Evolutionary conservation across 2,329 filamentous ascomycete genomes (phyloP).

Genomic region (Penicillium sp.): DNA sequence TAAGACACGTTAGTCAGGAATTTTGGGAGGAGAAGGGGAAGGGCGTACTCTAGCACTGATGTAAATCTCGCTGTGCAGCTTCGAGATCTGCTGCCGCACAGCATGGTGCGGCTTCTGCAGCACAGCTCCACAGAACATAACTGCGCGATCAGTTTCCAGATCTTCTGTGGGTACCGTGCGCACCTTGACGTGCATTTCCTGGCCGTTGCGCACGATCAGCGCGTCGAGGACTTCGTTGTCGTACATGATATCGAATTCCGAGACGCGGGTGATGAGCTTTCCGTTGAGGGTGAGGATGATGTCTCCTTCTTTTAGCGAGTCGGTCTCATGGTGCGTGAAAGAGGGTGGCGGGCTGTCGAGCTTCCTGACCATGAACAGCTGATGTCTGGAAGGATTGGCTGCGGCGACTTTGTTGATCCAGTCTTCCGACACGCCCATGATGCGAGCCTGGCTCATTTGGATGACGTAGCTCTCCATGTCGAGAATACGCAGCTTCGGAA

Average conservation of each 20-base stretch:
- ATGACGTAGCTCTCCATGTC: slow-evolving; percentile 93
- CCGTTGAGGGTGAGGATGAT: slow-evolving; percentile 87
- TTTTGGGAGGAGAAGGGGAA: not conserved
- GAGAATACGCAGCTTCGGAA: slow-evolving; percentile 80
- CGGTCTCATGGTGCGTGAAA: slow-evolving; percentile 39
- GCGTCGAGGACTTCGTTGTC: slow-evolving; percentile 77
- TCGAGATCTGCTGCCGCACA: slow-evolving; percentile 94
- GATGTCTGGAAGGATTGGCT: slow-evolving; percentile 87
- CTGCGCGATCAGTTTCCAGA: slow-evolving; percentile 84
- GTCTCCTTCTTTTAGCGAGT: slow-evolving; percentile 79
- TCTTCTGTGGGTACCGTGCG: slow-evolving; percentile 84
- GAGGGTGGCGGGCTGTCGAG: slow-evolving; percentile 60
- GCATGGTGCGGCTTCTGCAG: slow-evolving; percentile 92
- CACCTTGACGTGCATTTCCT: slow-evolving; percentile 72
- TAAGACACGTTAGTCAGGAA: slow-evolving; percentile 18
- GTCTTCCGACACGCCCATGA: slow-evolving; percentile 94
- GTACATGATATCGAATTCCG: slow-evolving; percentile 96
- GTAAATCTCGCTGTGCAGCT: slow-evolving; percentile 93
- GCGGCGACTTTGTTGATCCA: slow-evolving; percentile 90
- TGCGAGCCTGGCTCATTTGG: slow-evolving; percentile 92
- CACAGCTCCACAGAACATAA: slow-evolving; percentile 93
- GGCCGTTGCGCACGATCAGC: slow-evolving; percentile 77
- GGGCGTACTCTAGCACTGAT: slow-evolving; percentile 68
- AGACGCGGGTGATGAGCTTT: slow-evolving; percentile 87
- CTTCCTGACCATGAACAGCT: slow-evolving; percentile 98